Evolutionary conservation across 2,329 filamentous ascomycete species (phyloP).

Genomic region (Pseudopyrenochaeta lycopersici): DNA sequence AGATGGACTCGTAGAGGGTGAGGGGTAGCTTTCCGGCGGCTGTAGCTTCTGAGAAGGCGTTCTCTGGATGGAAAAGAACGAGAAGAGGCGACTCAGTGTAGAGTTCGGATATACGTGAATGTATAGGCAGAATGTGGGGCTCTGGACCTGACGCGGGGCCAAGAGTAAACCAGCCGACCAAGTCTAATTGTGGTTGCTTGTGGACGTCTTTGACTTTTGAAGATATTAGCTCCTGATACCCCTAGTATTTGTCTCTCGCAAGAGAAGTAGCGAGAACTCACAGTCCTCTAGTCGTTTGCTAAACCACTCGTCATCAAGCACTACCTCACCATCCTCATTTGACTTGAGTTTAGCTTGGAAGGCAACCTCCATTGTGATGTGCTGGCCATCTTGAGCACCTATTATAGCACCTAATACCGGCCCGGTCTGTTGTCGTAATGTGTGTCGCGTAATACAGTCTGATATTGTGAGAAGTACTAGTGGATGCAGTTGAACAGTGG

Average conservation of each 20-base stretch:
- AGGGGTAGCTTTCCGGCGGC: constrained; percentile 84
- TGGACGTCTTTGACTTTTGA: constrained; percentile 85
- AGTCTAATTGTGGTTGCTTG: constrained; percentile 77
- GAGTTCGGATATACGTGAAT: constrained; percentile 76
- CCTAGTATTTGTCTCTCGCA: background rate
- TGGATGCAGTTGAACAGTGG: constrained; percentile 87
- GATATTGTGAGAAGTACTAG: constrained; percentile 96
- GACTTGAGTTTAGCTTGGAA: constrained; percentile 75
- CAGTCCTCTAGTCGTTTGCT: constrained; percentile 82
- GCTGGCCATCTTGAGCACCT: constrained; percentile 88
- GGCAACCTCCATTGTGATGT: constrained; percentile 90
- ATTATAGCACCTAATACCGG: constrained; percentile 88
- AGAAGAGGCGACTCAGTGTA: constrained; percentile 90
- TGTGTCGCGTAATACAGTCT: constrained; percentile 93
- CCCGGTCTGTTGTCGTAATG: constrained; percentile 75
- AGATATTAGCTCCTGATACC: constrained; percentile 8
- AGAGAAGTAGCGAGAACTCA: constrained; percentile 56
- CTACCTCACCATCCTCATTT: constrained; percentile 63
- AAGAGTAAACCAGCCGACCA: constrained; percentile 93
- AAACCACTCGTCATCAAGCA: constrained; percentile 78
- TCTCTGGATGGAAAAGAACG: constrained; percentile 81
- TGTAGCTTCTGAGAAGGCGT: constrained; percentile 59
- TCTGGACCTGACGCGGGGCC: constrained; percentile 77
- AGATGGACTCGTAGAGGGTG: constrained; percentile 86
- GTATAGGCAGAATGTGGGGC: constrained; percentile 72